Evolutionary conservation across 345 rosid species (phyloP).

Genomic region (Jatropha curcas): DNA sequence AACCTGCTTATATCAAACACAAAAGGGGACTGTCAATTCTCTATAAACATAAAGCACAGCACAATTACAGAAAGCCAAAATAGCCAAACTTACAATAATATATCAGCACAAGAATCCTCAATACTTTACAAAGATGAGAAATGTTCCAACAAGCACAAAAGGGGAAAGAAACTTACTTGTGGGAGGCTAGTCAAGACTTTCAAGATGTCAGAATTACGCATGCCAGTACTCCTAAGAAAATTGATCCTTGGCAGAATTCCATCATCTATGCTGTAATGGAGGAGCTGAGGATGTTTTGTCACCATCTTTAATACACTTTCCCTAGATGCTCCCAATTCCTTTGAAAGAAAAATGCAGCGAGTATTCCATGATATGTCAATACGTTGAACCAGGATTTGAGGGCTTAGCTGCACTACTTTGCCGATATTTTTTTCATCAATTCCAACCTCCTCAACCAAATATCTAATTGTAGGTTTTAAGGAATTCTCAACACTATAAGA

Average conservation of each 20-base stretch:
- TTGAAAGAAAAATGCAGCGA: constrained; percentile 81
- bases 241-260: constrained; percentile 91
- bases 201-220: constrained; percentile 75
- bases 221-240: constrained; percentile 88
- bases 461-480: constrained; percentile 84
- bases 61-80: not conserved
- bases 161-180: constrained; percentile 56
- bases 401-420: constrained; percentile 93
- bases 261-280: constrained; percentile 90
- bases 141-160: not conserved
- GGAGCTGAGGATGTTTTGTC: constrained; percentile 88
- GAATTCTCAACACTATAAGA: constrained; percentile 92
- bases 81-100: not conserved
- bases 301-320: constrained; percentile 93
- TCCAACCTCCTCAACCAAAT: constrained; percentile 95
- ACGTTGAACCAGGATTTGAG: constrained; percentile 91
- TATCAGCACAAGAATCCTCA: not conserved
- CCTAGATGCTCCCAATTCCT: constrained; percentile 89
- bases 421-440: constrained; percentile 70
- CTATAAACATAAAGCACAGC: not conserved
- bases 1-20: not conserved
- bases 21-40: not conserved
- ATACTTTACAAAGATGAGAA: not conserved
- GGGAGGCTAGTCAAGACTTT: constrained; percentile 95
- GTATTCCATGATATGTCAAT: constrained; percentile 92